Evolutionary conservation across 352 stramenopile genomes (phyloP), one percentile per base, ranked within the genome.

Genomic region (Globisporangium cylindrosporum): DNA sequence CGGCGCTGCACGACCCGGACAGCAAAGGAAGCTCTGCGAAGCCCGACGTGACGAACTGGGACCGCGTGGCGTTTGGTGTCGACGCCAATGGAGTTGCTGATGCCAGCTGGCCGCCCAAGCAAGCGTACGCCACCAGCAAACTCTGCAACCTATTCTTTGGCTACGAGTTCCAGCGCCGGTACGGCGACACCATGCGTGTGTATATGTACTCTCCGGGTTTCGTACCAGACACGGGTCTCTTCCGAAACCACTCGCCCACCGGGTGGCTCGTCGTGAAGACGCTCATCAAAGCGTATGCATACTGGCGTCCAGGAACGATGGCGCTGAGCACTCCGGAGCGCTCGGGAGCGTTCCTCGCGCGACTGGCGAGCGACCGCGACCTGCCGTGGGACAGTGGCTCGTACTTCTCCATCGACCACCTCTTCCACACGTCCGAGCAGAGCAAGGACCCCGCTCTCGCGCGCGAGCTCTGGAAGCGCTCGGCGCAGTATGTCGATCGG

Each of bases 61-160:
- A 81, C 12, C 66, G 68, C n/a, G 67, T 84, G 32, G 72, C 74
- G 8, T 77, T 70, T 3, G 77, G 74, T n/a, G 41, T 48, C 14
- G 64, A 62, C 10, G 24, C 41, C 1, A 22, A 18, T 4, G 34
- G 51, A 29, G 41, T 48, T 14, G 41, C 41, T 20, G 48, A 64
- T 29, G 20, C n/a, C 27, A 48, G 6, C 59, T 71, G 60, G 66
- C 56, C 57, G 29, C 66, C 25, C 48, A 67, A 12, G 62, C 61
- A 66, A 9, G 67, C 70, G 49, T 85, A 82, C 69, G 51, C 64
- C 25, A 82, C 70, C 3, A 79, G 64, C 67, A 85, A 82, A 49
- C 71, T 82, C 15, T 84, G 75, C 67, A 82, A 85, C 29, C 34
- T 82, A 29, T 64, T 84, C 20, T 82, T 85, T 38, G 75, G 57